Evolutionary conservation across 768 basidiomycete genomes (phyloP), one percentile per base, ranked within the genome.

Genomic region (Pisolithus microcarpus): DNA sequence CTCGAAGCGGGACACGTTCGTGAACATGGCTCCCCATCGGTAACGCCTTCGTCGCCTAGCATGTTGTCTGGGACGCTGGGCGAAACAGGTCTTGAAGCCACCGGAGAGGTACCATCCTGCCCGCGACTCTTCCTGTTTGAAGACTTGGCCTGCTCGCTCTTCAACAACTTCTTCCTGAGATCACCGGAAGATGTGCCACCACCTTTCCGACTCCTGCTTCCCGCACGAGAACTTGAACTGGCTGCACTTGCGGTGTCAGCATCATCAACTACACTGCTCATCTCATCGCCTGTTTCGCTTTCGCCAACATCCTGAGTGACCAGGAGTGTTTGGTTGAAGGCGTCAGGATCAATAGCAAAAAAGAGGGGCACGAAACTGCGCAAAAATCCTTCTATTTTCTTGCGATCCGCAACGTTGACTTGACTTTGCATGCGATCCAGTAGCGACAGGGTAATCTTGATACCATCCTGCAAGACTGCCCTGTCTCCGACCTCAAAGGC

Each of bases 401-500:
- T 84, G 61, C 91, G 74, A 59, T 97, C 93, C 8, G 75, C 71
- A 13, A 76, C 74, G 26, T 77, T 76, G 48, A 91, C 78, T 65
- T 86, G 85, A 7, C 78, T 84, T 53, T 84, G 84, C 16, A 87
- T 87, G 37, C 95, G 85, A 63, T 98, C 95, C 58, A 99, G 73
- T 69, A 91, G 90, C 3, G 89, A 89, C 61, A 97, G 81, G 31
- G 87, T 80, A 61, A 99, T 76, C 72, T 94, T 94, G 65, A 95
- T 66, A 21, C 81, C 77, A 61, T 99, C 96, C 63, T 91, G 89
- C 51, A 98, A 64, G 9, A 92, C 86, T 16, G 75, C 73, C 10
- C 80, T 71, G 64, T 95, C 88, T 36, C 81, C 83, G 49, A 96
- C 60, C 30, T 78, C 71, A 58, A 85, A 93, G 56, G 85, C 83